These are phyloP conservation scores for Chenopodium suecicum DNA, from an alignment of 148 eudicot species.

Conservation along the genomic window DNA sequence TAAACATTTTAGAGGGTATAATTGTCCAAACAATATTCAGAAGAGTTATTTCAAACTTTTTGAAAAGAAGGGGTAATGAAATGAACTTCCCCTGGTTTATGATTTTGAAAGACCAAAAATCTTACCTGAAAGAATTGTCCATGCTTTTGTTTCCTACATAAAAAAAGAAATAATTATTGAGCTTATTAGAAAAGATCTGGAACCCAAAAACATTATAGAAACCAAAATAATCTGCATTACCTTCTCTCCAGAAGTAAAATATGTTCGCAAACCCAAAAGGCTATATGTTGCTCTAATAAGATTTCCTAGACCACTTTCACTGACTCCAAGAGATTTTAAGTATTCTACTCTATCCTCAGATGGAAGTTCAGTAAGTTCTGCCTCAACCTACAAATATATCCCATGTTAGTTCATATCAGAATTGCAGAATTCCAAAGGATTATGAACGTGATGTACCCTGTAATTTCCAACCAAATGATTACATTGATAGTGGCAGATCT, in stretches of 20 bases:
- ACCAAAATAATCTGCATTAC: slow-evolving; percentile 33
- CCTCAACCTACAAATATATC: slow-evolving; percentile 67
- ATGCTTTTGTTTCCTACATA: slow-evolving; percentile 92
- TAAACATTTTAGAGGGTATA: too few species aligned
- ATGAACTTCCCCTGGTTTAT: too few species aligned
- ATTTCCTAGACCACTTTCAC: slow-evolving; percentile 94
- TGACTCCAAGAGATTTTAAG: slow-evolving; percentile 83
- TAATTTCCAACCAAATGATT: not conserved
- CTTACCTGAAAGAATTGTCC: slow-evolving; percentile 94
- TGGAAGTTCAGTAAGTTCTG: slow-evolving; percentile 92
- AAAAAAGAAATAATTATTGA: not conserved
- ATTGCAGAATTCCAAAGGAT: not conserved
- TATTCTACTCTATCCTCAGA: slow-evolving; percentile 85
- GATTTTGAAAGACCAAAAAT: not conserved
- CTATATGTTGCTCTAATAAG: slow-evolving; percentile 87
- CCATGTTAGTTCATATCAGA: slow-evolving; percentile 10
- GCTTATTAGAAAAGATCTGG: not conserved
- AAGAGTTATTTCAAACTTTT: too few species aligned
- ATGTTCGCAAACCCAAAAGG: slow-evolving; percentile 88
- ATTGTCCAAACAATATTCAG: too few species aligned
- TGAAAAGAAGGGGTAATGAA: too few species aligned
- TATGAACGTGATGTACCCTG: not conserved
- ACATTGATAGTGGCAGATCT: too few species aligned
- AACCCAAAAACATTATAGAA: not conserved
- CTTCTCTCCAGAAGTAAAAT: slow-evolving; percentile 99